These are phyloP conservation scores for Pittosporum tobira DNA, from an alignment of 129 eudicot species.

Conservation along the genomic window DNA sequence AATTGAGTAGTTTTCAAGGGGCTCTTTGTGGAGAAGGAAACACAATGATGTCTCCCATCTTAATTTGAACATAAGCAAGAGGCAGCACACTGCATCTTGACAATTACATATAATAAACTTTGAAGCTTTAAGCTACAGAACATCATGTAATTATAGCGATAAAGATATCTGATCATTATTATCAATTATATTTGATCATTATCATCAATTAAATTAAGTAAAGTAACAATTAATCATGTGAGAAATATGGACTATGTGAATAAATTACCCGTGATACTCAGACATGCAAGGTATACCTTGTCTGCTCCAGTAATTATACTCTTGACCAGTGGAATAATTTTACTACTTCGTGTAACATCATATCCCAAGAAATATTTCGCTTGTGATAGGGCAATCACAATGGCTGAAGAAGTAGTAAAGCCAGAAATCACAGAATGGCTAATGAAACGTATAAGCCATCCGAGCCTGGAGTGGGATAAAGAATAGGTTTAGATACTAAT, in stretches of 20 bases:
- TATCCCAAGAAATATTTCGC: slow-evolving; percentile 94
- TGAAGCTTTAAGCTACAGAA: not conserved
- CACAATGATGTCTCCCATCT: not conserved
- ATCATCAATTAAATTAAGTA: not conserved
- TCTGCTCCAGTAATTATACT: slow-evolving; percentile 70
- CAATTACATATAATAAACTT: not conserved
- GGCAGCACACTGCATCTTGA: not conserved
- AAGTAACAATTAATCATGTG: not conserved
- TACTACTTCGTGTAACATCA: slow-evolving; percentile 55
- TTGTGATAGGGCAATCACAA: slow-evolving; percentile 89
- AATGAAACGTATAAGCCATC: slow-evolving; percentile 95
- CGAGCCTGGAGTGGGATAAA: slow-evolving; percentile 51
- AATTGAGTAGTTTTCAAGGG: not conserved
- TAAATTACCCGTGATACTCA: not conserved
- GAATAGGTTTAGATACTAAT: not conserved
- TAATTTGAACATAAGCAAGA: not conserved
- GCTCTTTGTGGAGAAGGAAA: not conserved
- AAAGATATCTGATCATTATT: not conserved
- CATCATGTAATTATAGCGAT: not conserved
- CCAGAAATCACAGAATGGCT: slow-evolving; percentile 98
- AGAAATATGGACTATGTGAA: not conserved
- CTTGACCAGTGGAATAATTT: slow-evolving; percentile 69
- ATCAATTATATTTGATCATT: not conserved
- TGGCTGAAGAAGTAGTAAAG: slow-evolving; percentile 94
- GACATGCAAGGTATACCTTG: slow-evolving; percentile 40